Evolutionary conservation across 306 rosid species (phyloP).

Genomic region (Adenanthera pavonina): DNA sequence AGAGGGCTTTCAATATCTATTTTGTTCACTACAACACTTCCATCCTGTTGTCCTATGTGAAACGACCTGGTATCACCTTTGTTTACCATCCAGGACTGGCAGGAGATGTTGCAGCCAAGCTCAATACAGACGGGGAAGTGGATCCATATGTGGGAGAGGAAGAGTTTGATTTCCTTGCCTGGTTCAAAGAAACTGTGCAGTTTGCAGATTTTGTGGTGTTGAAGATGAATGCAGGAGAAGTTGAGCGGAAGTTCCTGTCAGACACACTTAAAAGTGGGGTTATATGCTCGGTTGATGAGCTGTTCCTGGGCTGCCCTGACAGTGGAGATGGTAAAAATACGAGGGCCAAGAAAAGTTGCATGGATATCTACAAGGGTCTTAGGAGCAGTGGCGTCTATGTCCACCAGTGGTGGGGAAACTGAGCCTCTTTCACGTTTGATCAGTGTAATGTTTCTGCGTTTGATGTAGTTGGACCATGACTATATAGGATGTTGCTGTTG

Average conservation of each 20-base stretch:
- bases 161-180: slow-evolving; percentile 72
- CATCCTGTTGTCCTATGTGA: slow-evolving; percentile 63
- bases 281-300: slow-evolving; percentile 78
- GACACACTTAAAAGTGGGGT: slow-evolving; percentile 74
- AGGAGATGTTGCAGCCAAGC: slow-evolving; percentile 39
- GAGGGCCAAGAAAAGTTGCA: slow-evolving; percentile 53
- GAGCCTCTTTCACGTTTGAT: not conserved
- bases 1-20: slow-evolving; percentile 63
- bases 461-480: not conserved
- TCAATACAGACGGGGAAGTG: slow-evolving; percentile 32
- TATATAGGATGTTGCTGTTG: slow-evolving; percentile 12
- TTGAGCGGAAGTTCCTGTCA: slow-evolving; percentile 65
- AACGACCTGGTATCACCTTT: slow-evolving; percentile 74
- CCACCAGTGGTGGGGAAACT: slow-evolving; percentile 85
- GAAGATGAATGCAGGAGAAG: slow-evolving; percentile 78
- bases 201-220: slow-evolving; percentile 78
- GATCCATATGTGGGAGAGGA: slow-evolving; percentile 61
- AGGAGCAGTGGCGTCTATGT: slow-evolving; percentile 80
- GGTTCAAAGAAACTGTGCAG: slow-evolving; percentile 85
- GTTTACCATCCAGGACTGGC: slow-evolving; percentile 88
- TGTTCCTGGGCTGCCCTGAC: slow-evolving; percentile 75
- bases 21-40: slow-evolving; percentile 83
- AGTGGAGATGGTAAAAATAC: slow-evolving; percentile 43
- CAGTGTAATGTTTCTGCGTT: slow-evolving; percentile 23
- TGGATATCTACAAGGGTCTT: slow-evolving; percentile 68